A percentile compares a stretch with the other conserved stretches of the same genome.
phyloP scores from a whole-genome alignment of 495 filamentous ascomycete genomes.

The Aspergillus cristatus region DNA sequence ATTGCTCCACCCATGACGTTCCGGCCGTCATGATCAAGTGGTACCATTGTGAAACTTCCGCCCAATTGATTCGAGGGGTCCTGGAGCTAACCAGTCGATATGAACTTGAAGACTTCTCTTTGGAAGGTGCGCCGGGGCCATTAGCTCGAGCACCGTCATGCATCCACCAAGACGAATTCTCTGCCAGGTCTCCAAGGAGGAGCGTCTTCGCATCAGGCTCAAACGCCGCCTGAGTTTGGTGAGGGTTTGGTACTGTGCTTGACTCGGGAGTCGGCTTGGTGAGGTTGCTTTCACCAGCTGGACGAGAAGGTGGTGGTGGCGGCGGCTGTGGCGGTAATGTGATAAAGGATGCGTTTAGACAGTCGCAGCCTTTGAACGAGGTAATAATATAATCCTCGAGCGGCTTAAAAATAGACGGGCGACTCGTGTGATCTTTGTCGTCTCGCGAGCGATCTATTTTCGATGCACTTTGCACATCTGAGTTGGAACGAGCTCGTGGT shows the following conservation, averaged over 20 bases:
- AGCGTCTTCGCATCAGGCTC: constrained; percentile 70
- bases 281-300: constrained; percentile 17
- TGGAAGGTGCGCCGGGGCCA: constrained; percentile 12
- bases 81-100: constrained; percentile 45
- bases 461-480: constrained; percentile 19
- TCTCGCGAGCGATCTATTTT: constrained; percentile 12
- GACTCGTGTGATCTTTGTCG: constrained; percentile 14
- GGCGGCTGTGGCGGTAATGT: constrained; percentile 20
- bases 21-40: constrained; percentile 58
- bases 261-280: constrained; percentile 21
- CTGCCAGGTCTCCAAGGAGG: constrained; percentile 68
- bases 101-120: constrained; percentile 16
- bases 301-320: constrained; percentile 5
- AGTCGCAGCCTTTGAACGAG: constrained; percentile 59
- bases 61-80: constrained; percentile 71
- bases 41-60: constrained; percentile 66
- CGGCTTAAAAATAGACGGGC: constrained; percentile 48
- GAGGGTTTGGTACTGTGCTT: constrained; percentile 8
- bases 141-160: constrained; percentile 35
- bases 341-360: constrained; percentile 64
- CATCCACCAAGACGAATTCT: constrained; percentile 83
- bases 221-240: constrained; percentile 24
- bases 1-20: constrained; percentile 45
- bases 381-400: constrained; percentile 68
- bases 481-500: constrained; percentile 20